Conservation (phyloP, 805 yeast species). For the Pichia nanzhaoensis region DNA sequence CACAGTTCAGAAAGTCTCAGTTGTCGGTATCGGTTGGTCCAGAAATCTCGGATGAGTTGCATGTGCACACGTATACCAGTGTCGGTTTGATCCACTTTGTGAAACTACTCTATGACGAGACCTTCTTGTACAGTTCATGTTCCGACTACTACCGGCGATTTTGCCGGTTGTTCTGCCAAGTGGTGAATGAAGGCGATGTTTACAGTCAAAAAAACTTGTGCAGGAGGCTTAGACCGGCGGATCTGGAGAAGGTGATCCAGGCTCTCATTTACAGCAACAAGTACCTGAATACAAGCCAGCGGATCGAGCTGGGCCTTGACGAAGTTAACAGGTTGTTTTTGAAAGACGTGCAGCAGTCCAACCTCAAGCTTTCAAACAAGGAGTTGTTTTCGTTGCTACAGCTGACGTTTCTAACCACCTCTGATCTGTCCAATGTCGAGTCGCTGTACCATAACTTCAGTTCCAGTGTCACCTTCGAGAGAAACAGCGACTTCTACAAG, state of each 20-base stretch:
- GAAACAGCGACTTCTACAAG: conserved; percentile 7
- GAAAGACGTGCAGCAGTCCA: conserved; percentile 3
- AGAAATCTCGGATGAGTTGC: background rate
- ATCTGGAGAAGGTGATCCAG: conserved; percentile 10
- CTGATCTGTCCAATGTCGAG: background rate
- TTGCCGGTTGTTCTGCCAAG: background rate
- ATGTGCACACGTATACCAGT: conserved; percentile 3
- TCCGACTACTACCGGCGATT: conserved; percentile 5
- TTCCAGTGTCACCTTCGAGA: conserved; percentile 3
- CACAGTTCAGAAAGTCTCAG: background rate
- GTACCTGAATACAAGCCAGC: background rate
- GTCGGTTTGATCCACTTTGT: conserved; percentile 5
- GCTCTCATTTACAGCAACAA: conserved; percentile 8
- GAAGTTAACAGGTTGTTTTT: conserved; percentile 3
- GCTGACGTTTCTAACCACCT: conserved; percentile 2
- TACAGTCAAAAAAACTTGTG: background rate
- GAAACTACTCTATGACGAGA: conserved; percentile 9
- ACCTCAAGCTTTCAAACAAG: conserved; percentile 9
- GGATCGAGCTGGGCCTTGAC: conserved; percentile 1
- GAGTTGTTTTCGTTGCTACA: conserved; percentile 13
- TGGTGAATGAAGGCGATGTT: conserved; percentile 1
- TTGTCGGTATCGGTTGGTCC: background rate
- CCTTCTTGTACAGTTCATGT: conserved; percentile 5
- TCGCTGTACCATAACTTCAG: conserved; percentile 6
- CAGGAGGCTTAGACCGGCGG: conserved; percentile 10